Evolutionary conservation across 139 green algal species (phyloP).

Genomic region (Haematococcus lacustris): DNA sequence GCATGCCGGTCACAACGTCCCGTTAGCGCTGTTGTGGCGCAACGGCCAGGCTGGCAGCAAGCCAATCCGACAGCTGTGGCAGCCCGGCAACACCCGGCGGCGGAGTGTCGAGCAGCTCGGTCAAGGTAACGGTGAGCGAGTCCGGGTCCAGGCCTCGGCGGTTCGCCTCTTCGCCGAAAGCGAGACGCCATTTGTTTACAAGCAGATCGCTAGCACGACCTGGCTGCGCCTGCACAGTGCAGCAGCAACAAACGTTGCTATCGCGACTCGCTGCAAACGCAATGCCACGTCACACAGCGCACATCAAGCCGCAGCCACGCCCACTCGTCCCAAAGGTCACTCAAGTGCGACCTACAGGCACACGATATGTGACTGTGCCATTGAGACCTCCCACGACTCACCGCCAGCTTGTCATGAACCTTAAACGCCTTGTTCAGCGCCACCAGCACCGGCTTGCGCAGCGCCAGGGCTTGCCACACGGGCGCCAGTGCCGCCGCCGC

Average conservation of each 20-base stretch:
- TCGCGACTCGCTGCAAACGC: too few relatives aligned
- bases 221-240: too few relatives aligned
- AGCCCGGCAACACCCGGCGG: not conserved
- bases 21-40: not conserved
- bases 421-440: conserved; percentile 19
- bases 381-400: not conserved
- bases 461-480: conserved; percentile 20
- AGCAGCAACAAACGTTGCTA: too few relatives aligned
- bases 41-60: not conserved
- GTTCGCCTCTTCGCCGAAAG: conserved; percentile 1
- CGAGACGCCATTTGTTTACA: too few relatives aligned
- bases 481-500: not conserved
- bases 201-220: too few relatives aligned
- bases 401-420: conserved; percentile 6
- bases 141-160: conserved; percentile 3
- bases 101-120: not conserved
- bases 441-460: conserved; percentile 15
- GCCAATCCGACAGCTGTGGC: conserved; percentile 1
- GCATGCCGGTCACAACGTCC: not conserved
- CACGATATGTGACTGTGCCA: too few relatives aligned
- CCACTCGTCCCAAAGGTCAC: too few relatives aligned
- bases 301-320: too few relatives aligned
- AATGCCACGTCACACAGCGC: too few relatives aligned
- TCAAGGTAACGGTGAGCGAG: not conserved
- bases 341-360: too few relatives aligned